phyloP scores from a whole-genome alignment of 106 monocot genomes.

The Posidonia australis region DNA sequence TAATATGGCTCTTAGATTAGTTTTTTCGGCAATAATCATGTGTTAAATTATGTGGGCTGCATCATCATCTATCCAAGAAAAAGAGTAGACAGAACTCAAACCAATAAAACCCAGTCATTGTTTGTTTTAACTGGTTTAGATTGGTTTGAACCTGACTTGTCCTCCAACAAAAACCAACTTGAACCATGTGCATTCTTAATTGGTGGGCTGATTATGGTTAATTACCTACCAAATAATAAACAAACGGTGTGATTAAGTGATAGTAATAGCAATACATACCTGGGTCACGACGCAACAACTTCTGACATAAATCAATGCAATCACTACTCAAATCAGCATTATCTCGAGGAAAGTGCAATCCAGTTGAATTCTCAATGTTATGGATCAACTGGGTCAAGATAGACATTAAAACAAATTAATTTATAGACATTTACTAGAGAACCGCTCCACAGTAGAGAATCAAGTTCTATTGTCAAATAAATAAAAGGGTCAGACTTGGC shows the following conservation, averaged over 20 bases:
- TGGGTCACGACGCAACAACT: conserved; percentile 74
- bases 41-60: background rate
- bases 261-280: conserved; percentile 26
- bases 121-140: no score
- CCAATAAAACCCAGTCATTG: no score
- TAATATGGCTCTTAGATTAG: no score
- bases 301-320: conserved; percentile 89
- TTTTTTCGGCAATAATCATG: background rate
- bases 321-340: conserved; percentile 43
- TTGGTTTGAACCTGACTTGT: no score
- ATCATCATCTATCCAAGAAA: background rate
- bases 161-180: no score
- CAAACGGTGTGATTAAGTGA: background rate
- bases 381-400: conserved; percentile 53
- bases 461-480: background rate
- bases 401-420: conserved; percentile 12
- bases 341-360: conserved; percentile 52
- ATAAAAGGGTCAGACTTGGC: background rate
- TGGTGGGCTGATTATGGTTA: no score
- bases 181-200: no score
- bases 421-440: background rate
- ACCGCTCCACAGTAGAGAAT: background rate
- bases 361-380: conserved; percentile 72
- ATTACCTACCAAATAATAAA: background rate
- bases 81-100: no score